Percentiles rank a stretch among this genome's conserved stretches.
Evolutionary conservation across 139 green algal genomes (phyloP).

Genomic region (Tetradesmus obliquus): DNA sequence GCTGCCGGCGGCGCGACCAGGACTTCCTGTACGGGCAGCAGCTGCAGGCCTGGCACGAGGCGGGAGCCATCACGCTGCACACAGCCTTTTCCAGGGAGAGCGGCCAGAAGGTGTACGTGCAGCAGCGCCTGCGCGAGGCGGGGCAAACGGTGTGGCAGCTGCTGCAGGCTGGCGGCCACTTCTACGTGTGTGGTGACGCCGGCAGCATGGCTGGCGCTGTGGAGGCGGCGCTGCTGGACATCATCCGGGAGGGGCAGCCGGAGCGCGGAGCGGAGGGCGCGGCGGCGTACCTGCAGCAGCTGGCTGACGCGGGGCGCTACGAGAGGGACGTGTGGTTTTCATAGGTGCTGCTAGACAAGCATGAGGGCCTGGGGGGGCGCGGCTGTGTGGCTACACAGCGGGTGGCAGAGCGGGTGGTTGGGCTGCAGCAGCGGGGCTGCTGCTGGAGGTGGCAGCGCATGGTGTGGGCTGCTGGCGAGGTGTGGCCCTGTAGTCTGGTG

Average conservation of each 20-base stretch:
- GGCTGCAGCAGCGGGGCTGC: background rate
- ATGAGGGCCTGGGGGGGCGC: no score
- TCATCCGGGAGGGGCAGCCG: conserved; percentile 42
- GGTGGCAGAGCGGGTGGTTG: background rate
- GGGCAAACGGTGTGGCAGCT: conserved; percentile 77
- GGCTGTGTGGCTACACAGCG: background rate
- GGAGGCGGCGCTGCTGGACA: conserved; percentile 57
- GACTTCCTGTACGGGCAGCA: conserved; percentile 87
- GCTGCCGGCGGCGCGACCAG: conserved; percentile 83
- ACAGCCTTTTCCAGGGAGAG: conserved; percentile 89
- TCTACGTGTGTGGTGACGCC: conserved; percentile 95
- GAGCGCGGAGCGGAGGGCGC: conserved; percentile 35
- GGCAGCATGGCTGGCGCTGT: conserved; percentile 81
- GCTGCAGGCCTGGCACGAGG: conserved; percentile 76
- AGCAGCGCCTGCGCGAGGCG: conserved; percentile 84
- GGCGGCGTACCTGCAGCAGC: conserved; percentile 65
- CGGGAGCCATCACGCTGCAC: conserved; percentile 72
- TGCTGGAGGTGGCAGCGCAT: background rate
- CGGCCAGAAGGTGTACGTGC: conserved; percentile 94
- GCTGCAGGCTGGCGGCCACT: conserved; percentile 78
- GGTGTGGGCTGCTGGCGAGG: background rate
- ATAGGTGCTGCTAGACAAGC: conserved; percentile 10
- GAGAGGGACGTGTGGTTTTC: conserved; percentile 90
- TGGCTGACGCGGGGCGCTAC: conserved; percentile 73
- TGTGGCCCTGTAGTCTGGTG: background rate